Evolutionary conservation across 2,329 filamentous ascomycete species (phyloP), one percentile per base, ranked within the genome.

Genomic region (Pyrenochaeta sp.): DNA sequence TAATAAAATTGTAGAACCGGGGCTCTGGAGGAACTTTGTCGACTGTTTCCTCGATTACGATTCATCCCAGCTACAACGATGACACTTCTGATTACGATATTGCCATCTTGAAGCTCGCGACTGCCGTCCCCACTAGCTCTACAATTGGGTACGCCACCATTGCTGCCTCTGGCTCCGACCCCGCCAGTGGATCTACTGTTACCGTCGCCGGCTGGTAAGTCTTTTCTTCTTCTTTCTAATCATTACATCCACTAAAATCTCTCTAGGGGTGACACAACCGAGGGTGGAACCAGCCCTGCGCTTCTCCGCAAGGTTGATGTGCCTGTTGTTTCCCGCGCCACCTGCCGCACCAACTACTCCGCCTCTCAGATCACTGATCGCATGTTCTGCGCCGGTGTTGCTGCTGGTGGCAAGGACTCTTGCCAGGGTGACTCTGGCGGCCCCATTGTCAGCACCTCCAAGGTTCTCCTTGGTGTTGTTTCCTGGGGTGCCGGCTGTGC

Each of bases 371-470:
- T 66, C 48, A 63, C 60, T 29, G 40, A 38, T 54, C 45, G 48
- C 51, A 66, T 66, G 63, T 48, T 60, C 46, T 66, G 63, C 34
- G 63, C 63, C 21, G 63, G 60, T 24, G 3, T 48, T n/a, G 3
- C 53, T 6, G 26, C 40, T 10, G 63, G 63, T 41, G 63, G 63
- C 40, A 61, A 58, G 53, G 63, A 66, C 55, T 66, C 63, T 23
- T 66, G 63, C 63, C 63, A 66, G 58, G 63, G 63, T 46, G 63
- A 66, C 57, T 51, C 42, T 37, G 63, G 63, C 37, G 63, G 63
- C 23, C 61, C 63, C 17, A 51, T 66, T 11, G 40, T 63, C 39
- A 37, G 60, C 47, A 20, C 43, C 4, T 24, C 36, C 35, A 47
- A 37, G 38, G 21, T 18, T 2, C 43, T 50, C 18, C 17, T 50